Conservation (phyloP, 2,329 filamentous ascomycete genomes). For the Dactylellina sp. region DNA sequence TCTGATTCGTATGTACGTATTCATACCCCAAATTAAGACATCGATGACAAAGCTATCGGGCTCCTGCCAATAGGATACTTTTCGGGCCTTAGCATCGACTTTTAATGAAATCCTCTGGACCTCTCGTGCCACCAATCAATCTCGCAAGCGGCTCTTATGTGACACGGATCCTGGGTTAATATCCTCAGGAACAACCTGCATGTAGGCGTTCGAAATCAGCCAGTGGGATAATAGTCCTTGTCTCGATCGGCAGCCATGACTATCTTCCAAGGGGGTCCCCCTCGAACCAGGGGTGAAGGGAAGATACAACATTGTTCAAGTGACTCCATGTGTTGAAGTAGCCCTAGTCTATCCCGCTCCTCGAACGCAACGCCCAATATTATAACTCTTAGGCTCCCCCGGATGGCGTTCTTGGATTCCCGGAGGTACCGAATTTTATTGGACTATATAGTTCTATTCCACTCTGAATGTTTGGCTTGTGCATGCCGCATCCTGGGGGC, state of each 20-base stretch:
- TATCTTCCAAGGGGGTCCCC: background rate
- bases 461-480: slow-evolving; percentile 20
- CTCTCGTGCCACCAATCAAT: slow-evolving; percentile 12
- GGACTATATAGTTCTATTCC: slow-evolving; percentile 8
- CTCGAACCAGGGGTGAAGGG: slow-evolving; percentile 7
- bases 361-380: background rate
- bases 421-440: slow-evolving; percentile 22
- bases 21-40: slow-evolving; percentile 28
- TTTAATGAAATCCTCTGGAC: slow-evolving; percentile 8
- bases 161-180: background rate
- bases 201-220: background rate
- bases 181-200: slow-evolving; percentile 19
- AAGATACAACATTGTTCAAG: slow-evolving; percentile 34
- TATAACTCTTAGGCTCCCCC: too few species aligned
- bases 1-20: slow-evolving; percentile 34
- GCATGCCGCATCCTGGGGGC: slow-evolving; percentile 24
- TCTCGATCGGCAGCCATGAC: slow-evolving; percentile 8
- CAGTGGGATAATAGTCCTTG: slow-evolving; percentile 21
- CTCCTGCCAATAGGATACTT: slow-evolving; percentile 35
- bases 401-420: slow-evolving; percentile 1
- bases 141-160: background rate
- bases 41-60: slow-evolving; percentile 10
- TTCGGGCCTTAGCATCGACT: slow-evolving; percentile 20
- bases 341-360: slow-evolving; percentile 9
- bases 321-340: slow-evolving; percentile 19